A percentile compares a stretch with the other conserved stretches of the same genome.
Evolutionary conservation across 169 alveolate species (phyloP).

Genomic region (Plasmodium gonderi): DNA sequence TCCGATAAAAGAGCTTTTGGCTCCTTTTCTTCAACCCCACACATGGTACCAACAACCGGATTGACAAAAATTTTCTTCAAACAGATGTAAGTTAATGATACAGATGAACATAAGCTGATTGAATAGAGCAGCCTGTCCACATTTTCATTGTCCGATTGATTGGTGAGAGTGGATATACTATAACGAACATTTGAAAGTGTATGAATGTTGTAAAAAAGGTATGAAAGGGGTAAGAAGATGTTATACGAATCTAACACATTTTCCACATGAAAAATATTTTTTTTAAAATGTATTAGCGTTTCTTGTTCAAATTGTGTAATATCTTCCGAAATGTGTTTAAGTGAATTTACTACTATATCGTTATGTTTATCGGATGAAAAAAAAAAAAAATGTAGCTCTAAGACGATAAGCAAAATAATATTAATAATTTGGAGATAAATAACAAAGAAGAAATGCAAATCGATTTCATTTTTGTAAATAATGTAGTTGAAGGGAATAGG

Average conservation of each 20-base stretch:
- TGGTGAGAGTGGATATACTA: background rate
- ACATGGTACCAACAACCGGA: background rate
- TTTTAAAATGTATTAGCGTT: background rate
- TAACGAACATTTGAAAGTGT: background rate
- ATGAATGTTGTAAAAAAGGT: conserved; percentile 39
- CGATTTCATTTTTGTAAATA: conserved; percentile 13
- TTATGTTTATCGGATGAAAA: background rate
- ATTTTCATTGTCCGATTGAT: background rate
- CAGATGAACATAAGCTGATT: conserved; percentile 25
- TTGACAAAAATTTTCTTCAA: conserved; percentile 4
- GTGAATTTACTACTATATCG: background rate
- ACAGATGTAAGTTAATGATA: conserved; percentile 7
- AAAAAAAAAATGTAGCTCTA: background rate
- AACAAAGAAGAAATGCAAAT: conserved; percentile 25
- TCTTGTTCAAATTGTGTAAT: background rate
- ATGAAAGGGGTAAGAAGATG: conserved; percentile 24
- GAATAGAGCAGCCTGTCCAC: conserved; percentile 13
- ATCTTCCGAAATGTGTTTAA: background rate
- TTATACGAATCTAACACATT: conserved; percentile 27
- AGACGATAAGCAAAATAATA: background rate
- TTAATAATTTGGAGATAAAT: conserved; percentile 23
- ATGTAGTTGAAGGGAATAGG: conserved; percentile 35
- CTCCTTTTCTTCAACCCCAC: background rate
- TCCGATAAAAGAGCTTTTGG: background rate
- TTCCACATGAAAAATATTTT: conserved; percentile 23